Conservation (phyloP, 495 filamentous ascomycete species). For the Trichoderma erinaceum region DNA sequence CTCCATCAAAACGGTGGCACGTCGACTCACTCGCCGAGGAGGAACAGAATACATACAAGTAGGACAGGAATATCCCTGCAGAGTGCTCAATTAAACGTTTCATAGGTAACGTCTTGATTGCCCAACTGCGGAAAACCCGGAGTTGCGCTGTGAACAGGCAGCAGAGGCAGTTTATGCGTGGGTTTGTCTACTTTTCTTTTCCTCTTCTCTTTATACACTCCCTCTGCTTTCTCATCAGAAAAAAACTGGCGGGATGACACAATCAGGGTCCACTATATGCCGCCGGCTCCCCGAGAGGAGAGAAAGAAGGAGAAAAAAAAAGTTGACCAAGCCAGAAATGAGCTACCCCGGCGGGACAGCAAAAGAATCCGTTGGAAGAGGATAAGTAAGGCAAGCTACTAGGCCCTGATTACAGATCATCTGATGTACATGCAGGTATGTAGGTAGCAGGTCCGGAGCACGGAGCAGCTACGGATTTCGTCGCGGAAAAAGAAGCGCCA, state of each 20-base stretch:
- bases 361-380: slow-evolving; percentile 9
- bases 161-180: not conserved
- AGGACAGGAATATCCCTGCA: not conserved
- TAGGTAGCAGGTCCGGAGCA: not conserved
- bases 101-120: not conserved
- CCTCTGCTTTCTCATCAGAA: not conserved
- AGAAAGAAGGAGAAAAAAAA: not conserved
- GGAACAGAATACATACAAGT: not conserved
- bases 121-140: not conserved
- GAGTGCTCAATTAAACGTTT: not conserved
- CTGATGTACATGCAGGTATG: not conserved
- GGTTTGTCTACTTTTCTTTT: not conserved
- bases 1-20: not conserved
- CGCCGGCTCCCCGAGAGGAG: not conserved
- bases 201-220: not conserved
- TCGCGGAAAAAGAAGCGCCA: not conserved
- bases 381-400: not conserved
- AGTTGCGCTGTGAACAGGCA: not conserved
- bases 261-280: slow-evolving; percentile 8
- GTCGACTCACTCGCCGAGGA: slow-evolving; percentile 1
- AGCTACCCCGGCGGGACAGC: not conserved
- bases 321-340: not conserved
- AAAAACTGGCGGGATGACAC: not conserved
- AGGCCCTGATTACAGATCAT: slow-evolving; percentile 7
- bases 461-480: not conserved